These are phyloP conservation scores for Sporisorium scitamineum DNA, from an alignment of 1,284 basidiomycete genomes.

Conservation along the genomic window DNA sequence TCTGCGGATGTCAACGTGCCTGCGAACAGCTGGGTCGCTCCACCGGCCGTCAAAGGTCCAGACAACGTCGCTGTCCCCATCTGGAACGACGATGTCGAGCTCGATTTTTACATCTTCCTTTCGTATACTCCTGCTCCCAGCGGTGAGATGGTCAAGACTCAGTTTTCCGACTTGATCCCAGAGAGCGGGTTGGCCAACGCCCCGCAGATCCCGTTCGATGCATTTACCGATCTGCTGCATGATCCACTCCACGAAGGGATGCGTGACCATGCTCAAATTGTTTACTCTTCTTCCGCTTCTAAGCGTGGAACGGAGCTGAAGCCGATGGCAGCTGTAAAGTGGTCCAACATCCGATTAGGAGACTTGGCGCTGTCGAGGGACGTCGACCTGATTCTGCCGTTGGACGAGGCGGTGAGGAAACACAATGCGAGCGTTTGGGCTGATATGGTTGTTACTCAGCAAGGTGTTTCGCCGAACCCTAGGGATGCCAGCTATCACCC, in stretches of 20 bases:
- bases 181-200: constrained; percentile 19
- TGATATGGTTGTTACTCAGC: constrained; percentile 82
- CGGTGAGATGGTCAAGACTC: constrained; percentile 30
- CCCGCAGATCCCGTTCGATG: constrained; percentile 37
- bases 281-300: neutral
- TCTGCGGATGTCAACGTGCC: neutral
- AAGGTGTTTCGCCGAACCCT: constrained; percentile 78
- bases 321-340: constrained; percentile 53
- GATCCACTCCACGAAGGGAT: constrained; percentile 20
- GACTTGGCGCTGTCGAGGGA: constrained; percentile 35
- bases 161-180: constrained; percentile 44
- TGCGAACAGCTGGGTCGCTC: neutral
- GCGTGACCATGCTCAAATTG: neutral
- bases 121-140: constrained; percentile 29
- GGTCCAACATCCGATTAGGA: constrained; percentile 32
- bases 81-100: constrained; percentile 26
- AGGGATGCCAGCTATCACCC: constrained; percentile 71
- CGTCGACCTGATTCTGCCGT: constrained; percentile 36
- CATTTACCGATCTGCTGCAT: constrained; percentile 32
- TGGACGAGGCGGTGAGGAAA: constrained; percentile 32
- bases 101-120: constrained; percentile 58
- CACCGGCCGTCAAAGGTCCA: constrained; percentile 21
- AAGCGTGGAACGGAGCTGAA: neutral
- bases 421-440: constrained; percentile 74
- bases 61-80: constrained; percentile 36